Base-by-base conservation (phyloP, 768 basidiomycete species). In the Lentinula aciculospora region DNA sequence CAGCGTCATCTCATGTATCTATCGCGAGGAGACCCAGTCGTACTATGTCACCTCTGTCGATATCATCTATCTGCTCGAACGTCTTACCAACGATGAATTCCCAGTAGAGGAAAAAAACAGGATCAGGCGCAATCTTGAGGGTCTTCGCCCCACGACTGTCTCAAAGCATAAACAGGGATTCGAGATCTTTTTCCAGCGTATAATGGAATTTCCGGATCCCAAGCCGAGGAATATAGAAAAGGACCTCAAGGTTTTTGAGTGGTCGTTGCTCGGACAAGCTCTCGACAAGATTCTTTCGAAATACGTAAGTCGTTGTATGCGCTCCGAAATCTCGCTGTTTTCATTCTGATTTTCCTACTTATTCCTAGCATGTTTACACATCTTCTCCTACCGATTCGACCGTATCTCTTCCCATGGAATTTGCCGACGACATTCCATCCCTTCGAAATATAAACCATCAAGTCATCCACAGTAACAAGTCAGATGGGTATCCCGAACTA, bases 201-300 rank as follows among this genome's bases (percentile, higher is more conserved):
- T 99, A 74, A 98, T 99, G 96, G 85, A 90, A 53, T 96, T 97
- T 67, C 92, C 94, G 0, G 83, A 85, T 45, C 96, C 96, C 7
- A 94, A 92, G 69, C 96, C 96, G 3, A 80, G 96, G 56, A 95
- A 94, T 68, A 99, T 98, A 61, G 96, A 98, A 67, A 98, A 98
- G 78, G 94, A 98, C 66, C 81, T 99, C 66, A 92, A 92, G 69
- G 87, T 92, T 7, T 92, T 92, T 63, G 81, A 84, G 39, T 92
- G 90, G 90, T 76, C 75, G 28, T 69, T 81, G 45, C 75, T 92
- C n/a, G 79, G 79, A 17, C 81, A 84, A 61, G 88, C 89, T 0
- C 69, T 92, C 53, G 85, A 88, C 47, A 92, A 90, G 69, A 89
- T 92, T 58, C 75, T 91, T 21, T 84, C 86, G 3, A 90, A 90